Evolutionary conservation across 805 yeast genomes (phyloP), one percentile per base, ranked within the genome.

Genomic region (Wickerhamiella kurtzmanii): DNA sequence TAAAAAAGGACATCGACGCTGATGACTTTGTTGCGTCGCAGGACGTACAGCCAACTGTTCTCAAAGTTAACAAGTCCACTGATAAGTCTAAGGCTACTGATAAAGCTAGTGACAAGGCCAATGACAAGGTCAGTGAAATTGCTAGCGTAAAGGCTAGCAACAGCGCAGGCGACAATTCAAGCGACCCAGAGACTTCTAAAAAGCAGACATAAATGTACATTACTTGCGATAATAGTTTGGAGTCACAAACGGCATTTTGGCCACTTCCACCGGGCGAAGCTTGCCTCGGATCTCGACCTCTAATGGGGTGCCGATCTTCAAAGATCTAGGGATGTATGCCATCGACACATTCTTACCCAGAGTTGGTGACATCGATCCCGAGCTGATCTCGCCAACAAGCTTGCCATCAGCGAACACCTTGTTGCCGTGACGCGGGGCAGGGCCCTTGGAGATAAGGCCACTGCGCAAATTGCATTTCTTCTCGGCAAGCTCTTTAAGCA

Each of bases 351-450:
- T 92, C 49, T 75, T 74, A 25, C 82, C 82, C 67, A 64, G 78
- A 57, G 68, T 85, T 70, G 71, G 97, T 61, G 75, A 79, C 61
- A 73, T 72, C 60, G 75, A 68, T 9, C 84, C 84, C 1, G 80
- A 75, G 2, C 82, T 77, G 46, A 82, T 63, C 18, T 74, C 70
- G 61, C 82, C 73, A 42, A 80, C 72, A 5, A 9, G 38, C 61
- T 77, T 69, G 25, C 70, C 67, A 19, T 79, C 79, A 22, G 73
- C 76, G 53, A 72, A 80, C 13, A 89, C 74, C 56, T 76, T 76
- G 54, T 76, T 70, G 8, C 83, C 86, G 21, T 80, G 81, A 64
- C 98, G 78, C 28, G 97, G 96, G 1, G 98, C 86, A 9, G 97
- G 96, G 1, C 97, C 96, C 53, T 72, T 73, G 5, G 80, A 76